Conservation (phyloP, 2,329 filamentous ascomycete species). For the Domatiomyces globalis region DNA sequence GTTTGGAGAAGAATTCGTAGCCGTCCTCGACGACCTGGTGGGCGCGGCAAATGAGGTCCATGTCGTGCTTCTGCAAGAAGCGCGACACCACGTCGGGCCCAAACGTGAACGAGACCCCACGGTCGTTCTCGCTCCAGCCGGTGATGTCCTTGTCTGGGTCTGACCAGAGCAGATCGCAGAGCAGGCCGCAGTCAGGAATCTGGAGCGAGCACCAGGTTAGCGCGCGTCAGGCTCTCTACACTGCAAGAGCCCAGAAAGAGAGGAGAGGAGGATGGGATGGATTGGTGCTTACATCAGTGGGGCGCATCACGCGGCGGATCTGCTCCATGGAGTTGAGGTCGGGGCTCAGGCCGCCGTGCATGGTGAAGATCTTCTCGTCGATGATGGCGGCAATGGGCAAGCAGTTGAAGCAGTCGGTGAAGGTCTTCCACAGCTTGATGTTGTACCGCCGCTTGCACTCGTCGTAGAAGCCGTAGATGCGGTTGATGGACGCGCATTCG, state of each 20-base stretch:
- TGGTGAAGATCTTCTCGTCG: slow-evolving; percentile 99
- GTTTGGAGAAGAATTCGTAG: slow-evolving; percentile 99
- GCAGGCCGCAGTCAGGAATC: slow-evolving; percentile 95
- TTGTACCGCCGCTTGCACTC: slow-evolving; percentile 99
- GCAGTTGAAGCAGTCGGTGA: slow-evolving; percentile 99
- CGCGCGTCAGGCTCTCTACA: not conserved
- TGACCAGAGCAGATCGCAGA: slow-evolving; percentile 96
- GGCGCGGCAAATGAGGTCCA: slow-evolving; percentile 97
- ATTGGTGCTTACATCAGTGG: slow-evolving; percentile 70
- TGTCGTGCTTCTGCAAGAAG: slow-evolving; percentile 97
- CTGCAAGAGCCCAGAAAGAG: no score
- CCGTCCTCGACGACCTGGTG: slow-evolving; percentile 98
- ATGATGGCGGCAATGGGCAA: slow-evolving; percentile 96
- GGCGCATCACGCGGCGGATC: slow-evolving; percentile 96
- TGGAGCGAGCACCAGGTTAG: slow-evolving; percentile 26
- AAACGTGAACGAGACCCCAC: slow-evolving; percentile 97
- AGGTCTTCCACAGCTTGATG: slow-evolving; percentile 99
- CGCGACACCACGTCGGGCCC: slow-evolving; percentile 92
- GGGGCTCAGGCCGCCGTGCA: slow-evolving; percentile 95
- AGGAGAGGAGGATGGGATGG: slow-evolving; percentile 2
- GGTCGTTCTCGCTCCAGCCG: slow-evolving; percentile 97
- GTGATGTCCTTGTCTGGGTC: slow-evolving; percentile 99
- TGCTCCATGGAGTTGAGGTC: slow-evolving; percentile 99
- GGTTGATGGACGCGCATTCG: slow-evolving; percentile 97
- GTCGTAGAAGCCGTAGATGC: slow-evolving; percentile 99